Evolutionary conservation across 169 alveolate genomes (phyloP).

Genomic region (Perkinsus olseni): DNA sequence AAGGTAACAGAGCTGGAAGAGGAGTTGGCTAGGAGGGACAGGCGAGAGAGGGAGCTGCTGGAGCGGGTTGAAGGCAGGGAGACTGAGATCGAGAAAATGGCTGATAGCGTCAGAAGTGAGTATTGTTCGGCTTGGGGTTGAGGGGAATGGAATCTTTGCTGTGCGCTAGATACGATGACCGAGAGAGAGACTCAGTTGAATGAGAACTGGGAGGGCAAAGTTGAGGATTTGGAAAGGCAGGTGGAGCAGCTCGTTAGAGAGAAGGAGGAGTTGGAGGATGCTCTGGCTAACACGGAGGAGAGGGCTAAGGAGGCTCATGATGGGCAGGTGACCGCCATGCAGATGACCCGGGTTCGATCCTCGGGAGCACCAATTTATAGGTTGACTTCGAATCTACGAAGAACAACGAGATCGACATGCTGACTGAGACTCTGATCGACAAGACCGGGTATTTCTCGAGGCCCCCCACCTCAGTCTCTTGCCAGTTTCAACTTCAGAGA

Average conservation of each 20-base stretch:
- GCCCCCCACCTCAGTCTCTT: not conserved
- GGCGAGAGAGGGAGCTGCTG: not conserved
- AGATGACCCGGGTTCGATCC: not conserved
- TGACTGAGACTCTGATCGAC: not conserved
- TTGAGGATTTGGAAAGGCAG: not conserved
- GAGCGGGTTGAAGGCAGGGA: not conserved
- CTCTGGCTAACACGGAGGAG: not conserved
- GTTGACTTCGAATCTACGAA: not conserved
- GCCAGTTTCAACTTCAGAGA: not conserved
- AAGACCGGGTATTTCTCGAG: not conserved
- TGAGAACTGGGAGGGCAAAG: not conserved
- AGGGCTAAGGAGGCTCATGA: not conserved
- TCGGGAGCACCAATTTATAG: not conserved
- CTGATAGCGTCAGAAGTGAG: not conserved
- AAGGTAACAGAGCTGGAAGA: not conserved
- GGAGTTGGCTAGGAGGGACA: not conserved
- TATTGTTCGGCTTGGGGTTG: not conserved
- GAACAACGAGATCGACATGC: not conserved
- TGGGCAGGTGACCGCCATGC: not conserved
- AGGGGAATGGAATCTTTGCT: not conserved
- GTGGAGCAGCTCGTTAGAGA: not conserved
- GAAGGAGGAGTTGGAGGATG: not conserved
- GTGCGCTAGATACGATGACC: not conserved
- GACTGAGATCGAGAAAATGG: not conserved
- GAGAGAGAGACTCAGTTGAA: not conserved